Evolutionary conservation across 345 rosid genomes (phyloP).

Genomic region (Brassica napus): Da-Ae NC_063450.1:48371001-48371500

Average conservation of each 20-base stretch:
- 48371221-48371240: slow-evolving; percentile 25
- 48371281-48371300: slow-evolving; percentile 33
- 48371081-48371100: slow-evolving; percentile 29
- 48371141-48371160: slow-evolving; percentile 19
- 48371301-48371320: slow-evolving; percentile 32
- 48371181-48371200: slow-evolving; percentile 35
- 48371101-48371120: slow-evolving; percentile 37
- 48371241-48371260: slow-evolving; percentile 28
- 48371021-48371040: slow-evolving; percentile 1
- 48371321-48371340: slow-evolving; percentile 36
- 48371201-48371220: slow-evolving; percentile 15
- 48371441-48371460: not conserved
- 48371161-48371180: slow-evolving; percentile 26
- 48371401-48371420: slow-evolving; percentile 35
- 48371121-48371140: slow-evolving; percentile 21
- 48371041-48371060: slow-evolving; percentile 22
- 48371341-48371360: slow-evolving; percentile 33
- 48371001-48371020: slow-evolving; percentile 2
- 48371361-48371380: slow-evolving; percentile 22
- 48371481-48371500: slow-evolving; percentile 57
- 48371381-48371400: slow-evolving; percentile 33
- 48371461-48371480: not conserved
- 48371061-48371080: slow-evolving; percentile 35
- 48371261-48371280: slow-evolving; percentile 32
- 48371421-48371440: slow-evolving; percentile 13